Evolutionary conservation across 192 early-diverging fungal genomes (phyloP).

Genomic region (Backusella tuberculispora): DNA sequence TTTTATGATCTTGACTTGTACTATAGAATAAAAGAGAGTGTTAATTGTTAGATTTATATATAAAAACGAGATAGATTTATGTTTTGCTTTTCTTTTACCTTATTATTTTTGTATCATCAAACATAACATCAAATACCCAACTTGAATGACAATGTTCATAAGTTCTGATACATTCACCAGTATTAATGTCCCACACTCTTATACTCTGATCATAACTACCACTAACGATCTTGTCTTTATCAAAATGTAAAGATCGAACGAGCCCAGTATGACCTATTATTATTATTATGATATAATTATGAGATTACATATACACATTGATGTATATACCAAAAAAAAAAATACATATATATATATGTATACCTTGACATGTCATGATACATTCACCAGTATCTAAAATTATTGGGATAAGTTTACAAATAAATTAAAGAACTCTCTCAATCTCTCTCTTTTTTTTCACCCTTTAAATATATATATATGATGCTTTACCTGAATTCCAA

Average conservation of each 20-base stretch:
- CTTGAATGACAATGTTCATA: constrained; percentile 79
- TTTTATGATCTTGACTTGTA: constrained; percentile 49
- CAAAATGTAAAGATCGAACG: constrained; percentile 88
- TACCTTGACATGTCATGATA: constrained; percentile 56
- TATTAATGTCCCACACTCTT: constrained; percentile 90
- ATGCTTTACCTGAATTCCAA: constrained; percentile 59
- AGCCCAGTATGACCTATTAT: constrained; percentile 67
- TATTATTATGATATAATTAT: not conserved
- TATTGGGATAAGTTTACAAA: not conserved
- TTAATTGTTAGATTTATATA: not conserved
- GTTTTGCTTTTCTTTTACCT: constrained; percentile 48
- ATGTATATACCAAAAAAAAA: too few species aligned
- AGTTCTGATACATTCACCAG: constrained; percentile 76
- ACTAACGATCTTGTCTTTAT: constrained; percentile 79
- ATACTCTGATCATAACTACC: constrained; percentile 95
- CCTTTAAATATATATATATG: too few species aligned
- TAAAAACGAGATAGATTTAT: too few species aligned
- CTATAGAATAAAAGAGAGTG: constrained; percentile 23
- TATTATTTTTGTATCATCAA: constrained; percentile 81
- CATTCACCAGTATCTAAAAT: constrained; percentile 58
- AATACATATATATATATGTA: not conserved
- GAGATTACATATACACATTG: too few species aligned
- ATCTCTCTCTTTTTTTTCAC: not conserved
- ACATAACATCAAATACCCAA: constrained; percentile 98
- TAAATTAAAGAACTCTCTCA: not conserved